Base-by-base conservation (phyloP, 1,139 yeast genomes). In the Suhomyces guaymorum region DNA sequence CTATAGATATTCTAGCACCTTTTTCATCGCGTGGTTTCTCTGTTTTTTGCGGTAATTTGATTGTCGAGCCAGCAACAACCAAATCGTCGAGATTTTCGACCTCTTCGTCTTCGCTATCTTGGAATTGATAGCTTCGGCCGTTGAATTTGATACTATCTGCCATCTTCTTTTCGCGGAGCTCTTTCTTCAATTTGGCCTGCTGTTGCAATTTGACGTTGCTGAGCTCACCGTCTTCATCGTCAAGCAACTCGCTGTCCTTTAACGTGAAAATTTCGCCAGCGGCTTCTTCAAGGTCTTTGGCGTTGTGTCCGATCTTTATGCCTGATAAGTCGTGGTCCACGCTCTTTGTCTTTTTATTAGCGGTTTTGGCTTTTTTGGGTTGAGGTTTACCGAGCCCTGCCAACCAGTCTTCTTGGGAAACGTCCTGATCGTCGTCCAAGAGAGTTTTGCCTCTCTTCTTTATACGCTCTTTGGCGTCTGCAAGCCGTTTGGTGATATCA, bases 181-280 rank as follows among this genome's bases (percentile, higher is more conserved):
- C 54, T 6, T 46, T 41, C 22, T 52, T 42, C 19, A 59, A 42
- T 36, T 59, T 62, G 12, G 60, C 48, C 30, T 63, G 56, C 20
- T 61, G 63, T 1, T 57, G 49, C 30, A 80, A 48, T 16, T 49
- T 37, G 5, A 65, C 70, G 39, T 78, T 75, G 26, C 64, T 73
- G 29, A 81, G 59, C 32, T 61, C 68, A 7, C 63, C 75, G 14
- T 68, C 73, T 21, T 65, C 73, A 2, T 73, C 80, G 24, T 70
- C 80, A 16, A 76, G 47, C 2, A 85, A 59, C 5, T 66, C 65
- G 1, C 64, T 55, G 42, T 88, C 96, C 37, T 81, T 75, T 29
- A 87, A 61, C 0, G 92, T 85, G 35, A 88, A 61, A 2, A 85
- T 66, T 1, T 77, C 75, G 14, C 75, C 77, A n/a, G 64, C 65